Evolutionary conservation across 1,139 yeast species (phyloP).

Genomic region (Pichia cactophila): DNA sequence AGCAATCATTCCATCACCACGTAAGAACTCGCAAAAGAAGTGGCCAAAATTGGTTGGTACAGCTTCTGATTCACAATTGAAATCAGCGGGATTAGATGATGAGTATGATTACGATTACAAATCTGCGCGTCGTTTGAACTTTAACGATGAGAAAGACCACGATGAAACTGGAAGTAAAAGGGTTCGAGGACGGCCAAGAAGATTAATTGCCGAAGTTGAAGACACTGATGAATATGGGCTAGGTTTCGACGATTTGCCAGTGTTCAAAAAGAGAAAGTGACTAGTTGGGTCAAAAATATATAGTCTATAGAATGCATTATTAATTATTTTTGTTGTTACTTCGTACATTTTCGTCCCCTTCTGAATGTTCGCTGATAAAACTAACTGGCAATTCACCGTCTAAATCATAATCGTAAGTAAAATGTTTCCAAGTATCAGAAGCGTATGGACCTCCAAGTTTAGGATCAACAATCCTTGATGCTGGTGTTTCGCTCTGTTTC

Average conservation of each 20-base stretch:
- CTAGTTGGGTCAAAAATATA: too few species aligned
- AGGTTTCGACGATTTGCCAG: constrained; percentile 10
- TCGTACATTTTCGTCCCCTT: not conserved
- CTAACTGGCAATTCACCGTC: constrained; percentile 18
- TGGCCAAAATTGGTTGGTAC: constrained; percentile 31
- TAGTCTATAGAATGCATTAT: not conserved
- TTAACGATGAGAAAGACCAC: not conserved
- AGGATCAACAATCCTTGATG: not conserved
- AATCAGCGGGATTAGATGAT: not conserved
- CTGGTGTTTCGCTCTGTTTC: not conserved
- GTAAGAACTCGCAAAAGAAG: constrained; percentile 25
- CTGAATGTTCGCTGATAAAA: constrained; percentile 13
- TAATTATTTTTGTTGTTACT: not conserved
- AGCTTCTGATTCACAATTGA: constrained; percentile 31
- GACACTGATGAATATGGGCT: constrained; percentile 4
- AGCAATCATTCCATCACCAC: constrained; percentile 28
- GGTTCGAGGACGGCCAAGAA: not conserved
- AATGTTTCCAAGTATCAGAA: constrained; percentile 15
- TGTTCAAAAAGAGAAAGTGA: constrained; percentile 7
- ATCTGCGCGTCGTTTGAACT: constrained; percentile 5
- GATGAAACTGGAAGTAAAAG: not conserved
- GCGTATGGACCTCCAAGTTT: constrained; percentile 11
- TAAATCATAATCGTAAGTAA: constrained; percentile 16
- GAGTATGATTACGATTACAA: constrained; percentile 9
- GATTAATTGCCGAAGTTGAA: not conserved